phyloP scores from a whole-genome alignment of 805 yeast genomes.

The Barnettozyma wickerhamii region DNA sequence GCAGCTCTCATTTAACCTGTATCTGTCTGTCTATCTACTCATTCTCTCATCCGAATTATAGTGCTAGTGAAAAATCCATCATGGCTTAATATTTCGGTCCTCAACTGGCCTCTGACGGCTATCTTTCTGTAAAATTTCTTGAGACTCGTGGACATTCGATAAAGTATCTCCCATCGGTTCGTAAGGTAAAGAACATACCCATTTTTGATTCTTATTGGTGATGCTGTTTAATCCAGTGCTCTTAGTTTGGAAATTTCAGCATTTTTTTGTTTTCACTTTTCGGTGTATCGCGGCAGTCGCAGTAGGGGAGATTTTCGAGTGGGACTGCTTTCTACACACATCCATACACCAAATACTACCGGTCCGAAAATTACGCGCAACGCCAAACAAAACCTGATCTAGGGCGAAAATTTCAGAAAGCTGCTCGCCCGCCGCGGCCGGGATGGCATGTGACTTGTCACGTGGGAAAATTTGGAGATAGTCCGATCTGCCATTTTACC shows the following conservation, averaged over 20 bases:
- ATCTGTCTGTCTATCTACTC: no score
- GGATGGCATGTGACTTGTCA: no score
- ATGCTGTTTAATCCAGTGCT: constrained; percentile 5
- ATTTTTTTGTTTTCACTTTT: constrained; percentile 9
- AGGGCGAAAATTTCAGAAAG: neutral
- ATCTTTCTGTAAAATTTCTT: neutral
- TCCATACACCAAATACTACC: constrained; percentile 14
- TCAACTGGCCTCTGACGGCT: no score
- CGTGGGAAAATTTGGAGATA: no score
- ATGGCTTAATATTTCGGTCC: no score
- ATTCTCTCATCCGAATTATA: no score
- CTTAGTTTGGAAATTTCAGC: constrained; percentile 8
- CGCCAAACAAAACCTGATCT: no score
- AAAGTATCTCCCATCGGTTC: neutral
- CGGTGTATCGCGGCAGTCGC: no score
- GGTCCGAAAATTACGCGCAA: neutral
- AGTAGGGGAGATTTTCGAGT: neutral
- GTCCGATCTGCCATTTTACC: no score
- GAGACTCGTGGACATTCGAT: neutral
- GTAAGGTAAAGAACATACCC: constrained; percentile 22
- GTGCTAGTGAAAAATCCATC: no score
- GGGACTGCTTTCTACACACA: constrained; percentile 22
- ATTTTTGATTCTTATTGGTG: constrained; percentile 27
- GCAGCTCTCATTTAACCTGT: no score
- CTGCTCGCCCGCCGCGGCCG: no score